Base-by-base conservation (phyloP, 2,329 filamentous ascomycete species). In the Aspergillus novoparasiticus region DNA sequence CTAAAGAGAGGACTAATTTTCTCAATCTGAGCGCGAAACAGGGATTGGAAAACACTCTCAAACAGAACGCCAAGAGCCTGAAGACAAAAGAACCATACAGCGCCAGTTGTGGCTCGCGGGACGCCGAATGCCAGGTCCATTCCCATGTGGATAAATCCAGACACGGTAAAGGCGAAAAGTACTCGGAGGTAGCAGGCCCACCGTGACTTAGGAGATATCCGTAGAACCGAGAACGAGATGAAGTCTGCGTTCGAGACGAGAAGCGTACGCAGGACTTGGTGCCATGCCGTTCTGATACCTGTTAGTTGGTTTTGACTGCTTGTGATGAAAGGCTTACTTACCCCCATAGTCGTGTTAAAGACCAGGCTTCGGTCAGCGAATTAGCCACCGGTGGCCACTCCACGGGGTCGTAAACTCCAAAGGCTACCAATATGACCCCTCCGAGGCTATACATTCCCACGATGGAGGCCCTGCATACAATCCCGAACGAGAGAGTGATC, bases 111-210 rank as follows among this genome's bases (percentile, higher is more conserved):
- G 1, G 23, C 30, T 4, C 62, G 43, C 0, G 63, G 56, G 0
- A 71, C 62, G 0, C 68, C 65, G 28, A 71, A 71, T 4, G 61
- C 68, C 1, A 68, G 41, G 14, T 71, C 69, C 62, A 68, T 67
- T 2, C 62, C 36, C 2, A 64, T 48, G 36, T 71, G 69, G 16
- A 71, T 48, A 10, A 64, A 12, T 0, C 68, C 69, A 0, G 69
- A 71, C 6, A 61, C 60, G 2, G 53, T 6, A 23, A 71, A 71
- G 1, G 63, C 60, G 10, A 70, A 51, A 6, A 63, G n/a, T 1
- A 70, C 51, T 1, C 67, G 65, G 11, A 61, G 30, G 30, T 48
- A 58, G 23, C 59, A 58, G 10, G 60, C 64, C n/a, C 36, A 26
- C 3, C 16, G 11, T 2, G 59, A 58, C 1, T 2, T 34, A 6